Evolutionary conservation across 495 filamentous ascomycete genomes (phyloP).

Genomic region (Aspergillus biplanus): DNA sequence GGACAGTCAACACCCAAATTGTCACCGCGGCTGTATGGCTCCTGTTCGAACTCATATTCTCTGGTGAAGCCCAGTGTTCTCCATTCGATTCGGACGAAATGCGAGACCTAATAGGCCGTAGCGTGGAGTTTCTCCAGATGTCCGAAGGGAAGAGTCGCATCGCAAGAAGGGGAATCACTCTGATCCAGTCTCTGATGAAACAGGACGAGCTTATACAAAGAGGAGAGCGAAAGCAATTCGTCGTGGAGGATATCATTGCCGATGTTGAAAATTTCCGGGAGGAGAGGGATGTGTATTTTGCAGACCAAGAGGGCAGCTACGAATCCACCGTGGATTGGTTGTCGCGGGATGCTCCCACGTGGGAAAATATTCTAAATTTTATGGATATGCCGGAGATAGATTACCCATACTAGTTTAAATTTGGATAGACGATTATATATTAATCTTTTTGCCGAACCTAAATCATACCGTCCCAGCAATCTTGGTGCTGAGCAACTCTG

Average conservation of each 20-base stretch:
- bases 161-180: conserved; percentile 13
- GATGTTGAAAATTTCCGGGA: neutral
- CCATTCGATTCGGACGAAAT: conserved; percentile 14
- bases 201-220: neutral
- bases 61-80: conserved; percentile 4
- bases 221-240: neutral
- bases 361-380: neutral
- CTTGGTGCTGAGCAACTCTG: conserved; percentile 11
- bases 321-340: neutral
- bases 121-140: conserved; percentile 6
- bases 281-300: neutral
- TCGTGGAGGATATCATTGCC: neutral
- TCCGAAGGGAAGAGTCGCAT: conserved; percentile 12
- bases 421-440: neutral
- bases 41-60: conserved; percentile 21
- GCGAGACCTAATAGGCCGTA: neutral
- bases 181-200: neutral
- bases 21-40: conserved; percentile 21
- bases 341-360: neutral
- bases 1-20: conserved; percentile 24
- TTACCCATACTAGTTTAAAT: neutral
- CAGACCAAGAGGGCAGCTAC: neutral
- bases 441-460: neutral
- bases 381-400: neutral
- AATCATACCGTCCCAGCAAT: neutral